A percentile compares a stretch with the other conserved stretches of the same genome.
These are phyloP conservation scores for Cryphonectria naterciae DNA, from an alignment of 2,329 filamentous ascomycete species.

Conservation along the genomic window DNA sequence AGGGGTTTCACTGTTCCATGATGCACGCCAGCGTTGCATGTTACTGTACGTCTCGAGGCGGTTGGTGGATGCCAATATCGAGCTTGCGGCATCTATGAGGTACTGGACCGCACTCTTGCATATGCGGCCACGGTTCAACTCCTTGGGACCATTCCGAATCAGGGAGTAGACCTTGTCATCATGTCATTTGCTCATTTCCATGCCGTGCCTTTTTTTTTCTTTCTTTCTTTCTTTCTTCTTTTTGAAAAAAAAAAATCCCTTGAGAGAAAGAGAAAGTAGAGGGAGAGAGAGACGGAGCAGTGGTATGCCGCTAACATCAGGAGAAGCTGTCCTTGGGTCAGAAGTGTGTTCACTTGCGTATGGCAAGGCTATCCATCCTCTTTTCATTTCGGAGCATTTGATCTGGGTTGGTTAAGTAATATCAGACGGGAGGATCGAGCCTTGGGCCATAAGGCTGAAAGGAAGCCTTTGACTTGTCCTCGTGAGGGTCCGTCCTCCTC, in stretches of 20 bases:
- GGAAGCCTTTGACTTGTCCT: neutral
- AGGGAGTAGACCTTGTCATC: neutral
- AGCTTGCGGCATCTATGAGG: slow-evolving; percentile 3
- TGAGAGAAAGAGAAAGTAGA: neutral
- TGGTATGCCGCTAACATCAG: neutral
- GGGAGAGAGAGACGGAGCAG: neutral
- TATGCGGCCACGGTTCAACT: neutral
- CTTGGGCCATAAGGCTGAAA: slow-evolving; percentile 26
- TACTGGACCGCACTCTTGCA: slow-evolving; percentile 4
- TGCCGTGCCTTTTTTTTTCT: neutral
- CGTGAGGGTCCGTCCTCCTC: neutral
- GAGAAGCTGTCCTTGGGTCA: neutral
- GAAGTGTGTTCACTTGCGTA: neutral
- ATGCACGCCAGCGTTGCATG: neutral
- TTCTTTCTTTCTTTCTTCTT: too few relatives aligned
- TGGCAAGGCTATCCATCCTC: neutral
- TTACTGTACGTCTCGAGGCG: neutral
- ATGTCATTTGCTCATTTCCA: neutral
- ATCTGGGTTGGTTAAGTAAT: slow-evolving; percentile 4
- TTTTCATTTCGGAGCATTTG: neutral
- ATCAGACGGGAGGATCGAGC: slow-evolving; percentile 7
- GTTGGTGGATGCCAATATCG: neutral
- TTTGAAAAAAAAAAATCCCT: neutral
- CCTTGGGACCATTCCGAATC: neutral
- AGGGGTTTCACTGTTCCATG: neutral